These are phyloP conservation scores for Viola odorata DNA, from an alignment of 345 rosid genomes.

Conservation along the genomic window DNA sequence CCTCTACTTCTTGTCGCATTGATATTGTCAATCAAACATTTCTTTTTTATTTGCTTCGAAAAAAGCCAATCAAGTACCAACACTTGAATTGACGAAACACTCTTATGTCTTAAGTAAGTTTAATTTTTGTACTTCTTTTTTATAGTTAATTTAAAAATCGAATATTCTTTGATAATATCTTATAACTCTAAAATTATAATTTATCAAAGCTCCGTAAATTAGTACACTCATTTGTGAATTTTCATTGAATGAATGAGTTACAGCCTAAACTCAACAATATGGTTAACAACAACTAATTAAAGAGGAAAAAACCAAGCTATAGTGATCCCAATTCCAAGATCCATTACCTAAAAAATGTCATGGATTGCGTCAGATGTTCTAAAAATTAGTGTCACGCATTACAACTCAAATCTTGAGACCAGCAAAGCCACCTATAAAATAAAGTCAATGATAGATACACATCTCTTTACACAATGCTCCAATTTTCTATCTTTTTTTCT, in stretches of 20 bases:
- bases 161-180: too few species aligned
- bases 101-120: too few species aligned
- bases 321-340: not conserved
- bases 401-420: not conserved
- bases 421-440: conserved; percentile 5
- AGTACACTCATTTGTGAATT: too few species aligned
- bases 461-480: conserved; percentile 19
- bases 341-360: not conserved
- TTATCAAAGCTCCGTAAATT: too few species aligned
- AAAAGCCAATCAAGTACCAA: too few species aligned
- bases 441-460: conserved; percentile 23
- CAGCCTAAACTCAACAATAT: not conserved
- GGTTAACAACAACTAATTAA: not conserved
- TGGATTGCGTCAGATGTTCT: not conserved
- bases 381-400: conserved; percentile 15
- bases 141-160: too few species aligned
- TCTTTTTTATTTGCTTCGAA: too few species aligned
- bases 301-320: not conserved
- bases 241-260: not conserved
- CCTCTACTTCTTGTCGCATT: too few species aligned
- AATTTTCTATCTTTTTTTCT: not conserved
- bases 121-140: too few species aligned
- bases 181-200: too few species aligned
- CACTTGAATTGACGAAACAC: too few species aligned
- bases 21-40: too few species aligned